A percentile compares a stretch with the other conserved stretches of the same genome.
Conservation (phyloP, 2,329 filamentous ascomycete genomes). For the Seiridium cupressi region DNA sequence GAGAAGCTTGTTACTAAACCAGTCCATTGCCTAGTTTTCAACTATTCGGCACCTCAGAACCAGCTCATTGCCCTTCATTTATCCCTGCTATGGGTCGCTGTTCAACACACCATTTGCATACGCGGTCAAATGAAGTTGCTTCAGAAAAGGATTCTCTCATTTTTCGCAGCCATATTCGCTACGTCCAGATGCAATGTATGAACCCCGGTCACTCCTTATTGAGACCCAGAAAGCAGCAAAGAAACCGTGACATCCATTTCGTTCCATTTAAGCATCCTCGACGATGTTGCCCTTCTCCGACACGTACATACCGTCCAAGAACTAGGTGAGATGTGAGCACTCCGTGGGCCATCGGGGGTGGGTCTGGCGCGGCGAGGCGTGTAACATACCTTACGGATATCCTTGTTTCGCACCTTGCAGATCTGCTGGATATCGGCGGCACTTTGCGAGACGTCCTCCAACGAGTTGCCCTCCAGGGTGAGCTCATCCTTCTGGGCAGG, state of each 20-base stretch:
- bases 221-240: constrained; percentile 60
- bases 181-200: constrained; percentile 59
- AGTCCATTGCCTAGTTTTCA: too few relatives aligned
- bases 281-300: constrained; percentile 97
- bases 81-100: too few relatives aligned
- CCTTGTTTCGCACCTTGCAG: constrained; percentile 99
- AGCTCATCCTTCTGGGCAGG: constrained; percentile 98
- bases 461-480: constrained; percentile 85
- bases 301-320: constrained; percentile 99
- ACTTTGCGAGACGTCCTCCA: constrained; percentile 96
- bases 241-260: constrained; percentile 45
- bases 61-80: too few relatives aligned
- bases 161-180: constrained; percentile 39
- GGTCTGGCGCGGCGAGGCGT: too few relatives aligned
- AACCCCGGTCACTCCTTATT: constrained; percentile 60
- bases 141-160: constrained; percentile 25
- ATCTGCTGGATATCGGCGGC: constrained; percentile 99
- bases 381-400: constrained; percentile 91
- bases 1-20: too few relatives aligned
- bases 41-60: too few relatives aligned
- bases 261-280: constrained; percentile 47
- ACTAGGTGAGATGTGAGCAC: constrained; percentile 50
- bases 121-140: constrained; percentile 1
- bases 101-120: too few relatives aligned
- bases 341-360: too few relatives aligned